Evolutionary conservation across 1,139 yeast species (phyloP), one percentile per base, ranked within the genome.

Genomic region (Trichomonascaceae sp.): DNA sequence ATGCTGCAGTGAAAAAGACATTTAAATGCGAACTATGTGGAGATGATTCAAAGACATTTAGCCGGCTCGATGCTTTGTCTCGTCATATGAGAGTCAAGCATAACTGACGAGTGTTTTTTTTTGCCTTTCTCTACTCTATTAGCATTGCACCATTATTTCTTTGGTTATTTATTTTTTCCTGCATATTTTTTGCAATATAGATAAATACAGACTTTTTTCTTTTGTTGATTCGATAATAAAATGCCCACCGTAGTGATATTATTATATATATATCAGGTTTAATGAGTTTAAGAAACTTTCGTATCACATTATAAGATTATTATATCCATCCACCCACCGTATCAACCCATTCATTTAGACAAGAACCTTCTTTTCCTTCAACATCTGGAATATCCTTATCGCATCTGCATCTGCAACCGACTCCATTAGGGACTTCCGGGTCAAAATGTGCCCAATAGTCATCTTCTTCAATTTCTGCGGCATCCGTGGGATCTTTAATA

Each of bases 61-160:
- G 96, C 51, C 81, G 99, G 60, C 87, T 90, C 69, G 99, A 93
- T 70, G 97, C 99, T 1, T 78, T 93, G 60, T 90, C 96, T 19
- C 83, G 97, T 66, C 99, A 93, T 69, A 84, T 89, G 50, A 78
- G 96, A 58, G 93, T 89, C 36, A 91, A 93, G 73, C 98, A 91
- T 71, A 50, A 65, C 10, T 47, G n/a, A 45, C 13, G 15, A 20
- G 12, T 4, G 36, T 12, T 9, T 45, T 15, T 17, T 32, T 9
- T 19, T 52, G 18, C 18, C 2, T 17, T 4, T n/a, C 22, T 18
- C 27, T 8, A n/a, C n/a, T n/a, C n/a, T n/a, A n/a, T 44, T 20
- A n/a, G 38, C 22, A 15, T 20, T 45, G 30, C 30, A n/a, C 30
- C 22, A 24, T 45, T 50, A 32, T 47, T 49, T 52, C 24, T 53